Percentiles rank a stretch among this genome's conserved stretches.
Conservation (phyloP, 805 yeast genomes). For the Candida gorgasii region DNA sequence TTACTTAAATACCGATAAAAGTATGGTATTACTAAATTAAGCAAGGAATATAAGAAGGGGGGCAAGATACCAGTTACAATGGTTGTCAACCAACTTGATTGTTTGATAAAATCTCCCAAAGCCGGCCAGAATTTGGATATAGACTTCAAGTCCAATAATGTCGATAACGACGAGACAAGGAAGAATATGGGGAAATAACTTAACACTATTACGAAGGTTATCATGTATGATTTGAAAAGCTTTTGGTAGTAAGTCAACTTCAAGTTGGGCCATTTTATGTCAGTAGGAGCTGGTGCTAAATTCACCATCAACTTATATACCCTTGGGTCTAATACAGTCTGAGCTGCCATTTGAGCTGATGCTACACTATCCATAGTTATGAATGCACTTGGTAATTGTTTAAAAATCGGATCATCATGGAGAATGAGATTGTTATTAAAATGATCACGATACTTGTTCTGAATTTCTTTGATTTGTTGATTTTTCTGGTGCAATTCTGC, state of each 20-base stretch:
- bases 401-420: constrained; percentile 33
- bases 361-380: constrained; percentile 51
- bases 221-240: constrained; percentile 38
- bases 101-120: constrained; percentile 51
- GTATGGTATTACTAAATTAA: constrained; percentile 56
- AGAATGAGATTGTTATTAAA: constrained; percentile 12
- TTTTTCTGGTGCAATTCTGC: constrained; percentile 38
- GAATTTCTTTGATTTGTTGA: constrained; percentile 35
- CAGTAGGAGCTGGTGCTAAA: constrained; percentile 50
- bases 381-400: constrained; percentile 47
- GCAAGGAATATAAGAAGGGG: constrained; percentile 56
- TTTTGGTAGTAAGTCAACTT: constrained; percentile 40
- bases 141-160: constrained; percentile 56
- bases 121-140: constrained; percentile 60
- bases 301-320: constrained; percentile 43
- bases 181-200: constrained; percentile 54
- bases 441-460: constrained; percentile 24
- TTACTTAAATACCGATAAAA: constrained; percentile 52
- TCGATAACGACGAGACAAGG: constrained; percentile 57
- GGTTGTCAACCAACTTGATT: constrained; percentile 53
- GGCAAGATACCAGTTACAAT: constrained; percentile 64
- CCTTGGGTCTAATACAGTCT: constrained; percentile 46
- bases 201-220: constrained; percentile 46
- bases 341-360: constrained; percentile 51
- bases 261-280: constrained; percentile 48